phyloP scores from a whole-genome alignment of 371 early-diverging fungal genomes.

The Parasitella parasitica region DNA sequence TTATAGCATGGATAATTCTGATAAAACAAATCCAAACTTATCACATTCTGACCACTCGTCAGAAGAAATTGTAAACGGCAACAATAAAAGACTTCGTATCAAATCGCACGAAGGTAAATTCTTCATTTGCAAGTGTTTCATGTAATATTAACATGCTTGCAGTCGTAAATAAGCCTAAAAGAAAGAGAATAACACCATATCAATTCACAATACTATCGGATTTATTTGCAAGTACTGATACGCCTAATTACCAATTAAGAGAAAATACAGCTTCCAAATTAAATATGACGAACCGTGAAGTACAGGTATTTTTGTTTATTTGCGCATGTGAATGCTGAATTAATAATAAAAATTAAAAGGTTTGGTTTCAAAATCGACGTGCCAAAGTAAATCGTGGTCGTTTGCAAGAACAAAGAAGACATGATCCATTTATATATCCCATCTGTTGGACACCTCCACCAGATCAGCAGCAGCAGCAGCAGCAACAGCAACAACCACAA shows the following conservation, averaged over 20 bases:
- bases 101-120: slow-evolving; percentile 42
- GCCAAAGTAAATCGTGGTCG: slow-evolving; percentile 34
- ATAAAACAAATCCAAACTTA: not conserved
- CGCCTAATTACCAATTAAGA: slow-evolving; percentile 87
- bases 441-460: slow-evolving; percentile 10
- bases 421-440: slow-evolving; percentile 20
- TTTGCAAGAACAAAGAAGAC: slow-evolving; percentile 19
- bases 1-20: not conserved
- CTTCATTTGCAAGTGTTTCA: slow-evolving; percentile 3
- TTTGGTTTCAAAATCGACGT: slow-evolving; percentile 33
- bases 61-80: not conserved
- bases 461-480: not conserved
- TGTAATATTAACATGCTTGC: not conserved
- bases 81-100: slow-evolving; percentile 26
- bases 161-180: slow-evolving; percentile 55
- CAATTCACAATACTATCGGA: slow-evolving; percentile 68
- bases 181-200: slow-evolving; percentile 74
- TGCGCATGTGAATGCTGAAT: slow-evolving; percentile 1
- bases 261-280: slow-evolving; percentile 81
- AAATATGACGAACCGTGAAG: slow-evolving; percentile 90
- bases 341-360: slow-evolving; percentile 7
- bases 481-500: not conserved
- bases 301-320: slow-evolving; percentile 64
- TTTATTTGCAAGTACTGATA: slow-evolving; percentile 75
- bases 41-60: not conserved